Evolutionary conservation across 2,329 filamentous ascomycete genomes (phyloP), one percentile per base, ranked within the genome.

Genomic region (Pseudogymnoascus sp.): DNA sequence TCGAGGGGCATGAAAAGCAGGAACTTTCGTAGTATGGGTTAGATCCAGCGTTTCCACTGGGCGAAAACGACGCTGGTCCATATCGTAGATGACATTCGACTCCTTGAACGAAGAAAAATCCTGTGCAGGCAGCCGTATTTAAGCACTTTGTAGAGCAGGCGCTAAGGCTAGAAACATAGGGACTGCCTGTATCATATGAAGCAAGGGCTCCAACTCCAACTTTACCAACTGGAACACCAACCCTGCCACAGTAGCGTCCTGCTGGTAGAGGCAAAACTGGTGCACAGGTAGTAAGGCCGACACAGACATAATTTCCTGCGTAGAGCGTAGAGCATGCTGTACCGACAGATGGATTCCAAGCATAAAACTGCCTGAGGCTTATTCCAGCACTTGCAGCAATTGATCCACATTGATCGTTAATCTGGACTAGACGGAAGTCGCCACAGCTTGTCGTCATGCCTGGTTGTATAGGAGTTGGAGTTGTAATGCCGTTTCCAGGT

Each of bases 391-490:
- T 21, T 27, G 9, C 15, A 5, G 21, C 31, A 59, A 61, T 39
- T 39, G 18, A 7, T 8, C 18, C 13, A 42, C 60, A 61, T 27
- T 25, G 6, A 33, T 61, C 31, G n/a, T 60, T 61, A 25, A 18
- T 15, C 12, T 27, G 29, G 12, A 63, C 45, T 5, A 40, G 48
- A 59, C 37, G 58, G 35, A 36, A 59, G 5, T 12, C 5, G 15
- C 37, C 31, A 7, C 31, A 61, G 35, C 27, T 59, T 10, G 45
- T 6, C n/a, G 29, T 29, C 18, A 59, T 59, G 12, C 48, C 65
- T 29, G 65, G 66, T 58, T 63, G 55, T 29, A 61, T 61, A 9
- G 64, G 59, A 31, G 62, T 64, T 12, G 67, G 68, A 37, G 66
- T 55, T 1, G 37, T 1, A 21, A 21, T 15, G 15, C 8, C 15